Percentiles rank a stretch among this genome's conserved stretches.
These are phyloP conservation scores for Filobasidium floriforme DNA, from an alignment of 768 basidiomycete genomes.

Conservation along the genomic window DNA sequence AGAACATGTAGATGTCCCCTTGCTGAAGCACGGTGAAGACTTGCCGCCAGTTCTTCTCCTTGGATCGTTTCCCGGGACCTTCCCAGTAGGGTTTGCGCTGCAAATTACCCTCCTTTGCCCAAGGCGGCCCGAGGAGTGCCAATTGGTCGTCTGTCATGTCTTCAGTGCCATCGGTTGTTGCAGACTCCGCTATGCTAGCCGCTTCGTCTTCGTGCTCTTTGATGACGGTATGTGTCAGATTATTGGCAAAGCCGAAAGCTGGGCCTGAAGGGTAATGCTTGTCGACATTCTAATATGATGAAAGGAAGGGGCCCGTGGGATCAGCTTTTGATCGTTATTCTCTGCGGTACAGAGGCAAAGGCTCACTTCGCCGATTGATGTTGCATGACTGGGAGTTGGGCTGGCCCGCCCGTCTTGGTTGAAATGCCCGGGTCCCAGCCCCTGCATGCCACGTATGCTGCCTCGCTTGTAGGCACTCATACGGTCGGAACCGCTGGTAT, in stretches of 20 bases:
- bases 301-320: not conserved
- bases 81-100: conserved; percentile 95
- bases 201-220: conserved; percentile 84
- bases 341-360: conserved; percentile 20
- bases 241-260: conserved; percentile 91
- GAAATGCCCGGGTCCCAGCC: conserved; percentile 80
- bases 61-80: conserved; percentile 68
- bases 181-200: conserved; percentile 60
- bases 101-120: conserved; percentile 98
- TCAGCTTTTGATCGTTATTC: no score
- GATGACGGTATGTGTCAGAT: conserved; percentile 92
- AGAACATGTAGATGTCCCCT: conserved; percentile 92
- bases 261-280: conserved; percentile 64
- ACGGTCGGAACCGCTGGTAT: conserved; percentile 56
- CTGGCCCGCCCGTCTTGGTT: conserved; percentile 70
- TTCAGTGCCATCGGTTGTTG: conserved; percentile 54
- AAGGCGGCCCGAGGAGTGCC: conserved; percentile 87
- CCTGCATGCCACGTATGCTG: conserved; percentile 80
- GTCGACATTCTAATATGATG: conserved; percentile 36
- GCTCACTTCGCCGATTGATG: conserved; percentile 66
- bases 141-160: conserved; percentile 86
- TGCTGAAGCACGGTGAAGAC: conserved; percentile 93
- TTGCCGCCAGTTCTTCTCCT: conserved; percentile 84
- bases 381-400: conserved; percentile 88
- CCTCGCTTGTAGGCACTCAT: conserved; percentile 74